Conservation (phyloP, 148 eudicot genomes). For the Rhododendron ferrugineum region DNA sequence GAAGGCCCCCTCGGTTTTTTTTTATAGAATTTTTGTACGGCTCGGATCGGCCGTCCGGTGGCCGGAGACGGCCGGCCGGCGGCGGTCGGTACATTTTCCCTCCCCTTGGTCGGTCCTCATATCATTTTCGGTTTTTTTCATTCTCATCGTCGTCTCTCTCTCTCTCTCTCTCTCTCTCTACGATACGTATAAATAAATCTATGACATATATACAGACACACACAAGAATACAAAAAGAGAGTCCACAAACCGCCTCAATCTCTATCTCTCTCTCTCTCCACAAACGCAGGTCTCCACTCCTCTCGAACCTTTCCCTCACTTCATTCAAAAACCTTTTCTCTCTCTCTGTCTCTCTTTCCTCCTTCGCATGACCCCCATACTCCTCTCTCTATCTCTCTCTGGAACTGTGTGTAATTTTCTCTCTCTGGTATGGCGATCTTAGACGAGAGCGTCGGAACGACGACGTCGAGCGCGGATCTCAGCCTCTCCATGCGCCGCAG, state of each 20-base stretch:
- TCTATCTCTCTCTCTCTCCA: too few species aligned
- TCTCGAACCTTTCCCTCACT: neutral
- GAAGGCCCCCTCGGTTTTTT: too few species aligned
- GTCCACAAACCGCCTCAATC: neutral
- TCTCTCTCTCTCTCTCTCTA: neutral
- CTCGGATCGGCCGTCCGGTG: too few species aligned
- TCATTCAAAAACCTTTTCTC: neutral
- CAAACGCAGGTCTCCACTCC: neutral
- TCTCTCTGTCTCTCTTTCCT: neutral
- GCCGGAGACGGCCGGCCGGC: too few species aligned
- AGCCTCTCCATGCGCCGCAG: slow-evolving; percentile 30
- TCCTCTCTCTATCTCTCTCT: neutral
- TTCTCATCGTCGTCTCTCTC: neutral
- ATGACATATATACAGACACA: neutral
- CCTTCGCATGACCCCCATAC: neutral
- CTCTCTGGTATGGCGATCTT: slow-evolving; percentile 34
- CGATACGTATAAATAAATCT: neutral
- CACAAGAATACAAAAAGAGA: neutral
- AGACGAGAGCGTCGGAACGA: slow-evolving; percentile 27
- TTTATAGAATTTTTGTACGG: too few species aligned
- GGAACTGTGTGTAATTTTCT: neutral
- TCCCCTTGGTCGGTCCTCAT: too few species aligned
- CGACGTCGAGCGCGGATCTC: slow-evolving; percentile 18
- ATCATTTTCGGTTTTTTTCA: too few species aligned
- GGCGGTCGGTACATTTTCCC: too few species aligned